A percentile compares a stretch with the other conserved stretches of the same genome.
Conservation (phyloP, 345 rosid genomes). For the Gynandropsis gynandra region DNA sequence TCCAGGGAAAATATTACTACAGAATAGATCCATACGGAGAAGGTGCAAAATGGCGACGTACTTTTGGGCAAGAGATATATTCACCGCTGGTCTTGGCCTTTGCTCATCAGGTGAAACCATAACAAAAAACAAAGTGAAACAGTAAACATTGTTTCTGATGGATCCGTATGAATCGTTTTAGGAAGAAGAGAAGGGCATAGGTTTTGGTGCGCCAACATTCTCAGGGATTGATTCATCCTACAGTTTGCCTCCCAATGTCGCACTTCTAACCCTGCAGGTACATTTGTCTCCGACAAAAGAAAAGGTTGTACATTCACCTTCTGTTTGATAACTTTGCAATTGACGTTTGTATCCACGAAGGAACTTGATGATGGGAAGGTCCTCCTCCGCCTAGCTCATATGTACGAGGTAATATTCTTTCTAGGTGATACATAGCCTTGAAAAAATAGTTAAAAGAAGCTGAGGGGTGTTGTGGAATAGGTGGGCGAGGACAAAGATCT, state of each 20-base stretch:
- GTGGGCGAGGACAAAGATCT: conserved; percentile 78
- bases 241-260: conserved; percentile 73
- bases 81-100: conserved; percentile 86
- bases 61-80: conserved; percentile 90
- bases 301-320: neutral
- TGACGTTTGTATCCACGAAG: conserved; percentile 30
- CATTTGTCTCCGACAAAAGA: conserved; percentile 2
- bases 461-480: conserved; percentile 26
- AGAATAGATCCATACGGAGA: conserved; percentile 78
- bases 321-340: conserved; percentile 7
- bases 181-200: conserved; percentile 60
- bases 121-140: neutral
- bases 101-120: conserved; percentile 54
- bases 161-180: conserved; percentile 21
- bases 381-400: conserved; percentile 84
- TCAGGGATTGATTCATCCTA: conserved; percentile 75
- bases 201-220: conserved; percentile 51
- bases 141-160: neutral
- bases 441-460: conserved; percentile 12
- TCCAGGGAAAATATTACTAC: conserved; percentile 87
- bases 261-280: conserved; percentile 81
- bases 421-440: conserved; percentile 4
- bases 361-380: conserved; percentile 70
- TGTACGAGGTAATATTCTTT: conserved; percentile 58
- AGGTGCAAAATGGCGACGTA: conserved; percentile 93